Conservation (phyloP, 2,329 filamentous ascomycete species). For the Diatrype stigma region DNA sequence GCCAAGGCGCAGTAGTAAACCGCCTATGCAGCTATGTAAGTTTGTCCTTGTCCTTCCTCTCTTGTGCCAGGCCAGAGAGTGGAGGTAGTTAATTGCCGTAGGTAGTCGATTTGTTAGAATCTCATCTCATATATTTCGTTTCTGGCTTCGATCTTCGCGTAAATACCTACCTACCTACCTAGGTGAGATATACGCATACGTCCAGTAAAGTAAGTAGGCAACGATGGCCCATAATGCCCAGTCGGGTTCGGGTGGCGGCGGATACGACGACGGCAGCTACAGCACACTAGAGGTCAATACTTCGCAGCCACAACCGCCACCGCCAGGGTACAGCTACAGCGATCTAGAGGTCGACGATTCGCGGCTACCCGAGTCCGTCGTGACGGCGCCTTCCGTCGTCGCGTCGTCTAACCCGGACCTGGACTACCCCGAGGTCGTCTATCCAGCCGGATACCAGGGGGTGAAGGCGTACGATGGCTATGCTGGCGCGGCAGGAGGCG, state of each 20-base stretch:
- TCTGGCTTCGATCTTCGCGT: too few relatives aligned
- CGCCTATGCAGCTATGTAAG: too few relatives aligned
- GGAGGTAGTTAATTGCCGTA: too few relatives aligned
- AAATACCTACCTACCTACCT: too few relatives aligned
- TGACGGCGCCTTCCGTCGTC: neutral
- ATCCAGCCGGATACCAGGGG: neutral
- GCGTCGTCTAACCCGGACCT: neutral
- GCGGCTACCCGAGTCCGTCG: neutral
- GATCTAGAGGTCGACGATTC: constrained; percentile 2
- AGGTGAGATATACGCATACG: neutral
- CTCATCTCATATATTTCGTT: too few relatives aligned
- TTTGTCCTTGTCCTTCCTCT: too few relatives aligned
- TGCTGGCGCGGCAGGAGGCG: too few relatives aligned
- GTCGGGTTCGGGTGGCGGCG: too few relatives aligned
- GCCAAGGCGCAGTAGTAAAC: too few relatives aligned
- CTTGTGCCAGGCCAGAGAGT: too few relatives aligned
- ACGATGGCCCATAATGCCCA: too few relatives aligned
- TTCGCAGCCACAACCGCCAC: neutral
- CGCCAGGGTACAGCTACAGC: constrained; percentile 1
- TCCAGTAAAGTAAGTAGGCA: neutral
- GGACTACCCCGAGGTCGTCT: constrained; percentile 1
- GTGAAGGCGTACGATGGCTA: neutral
- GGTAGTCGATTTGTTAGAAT: too few relatives aligned
- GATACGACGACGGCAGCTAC: neutral
- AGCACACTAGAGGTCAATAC: constrained; percentile 4